Base-by-base conservation (phyloP, 371 early-diverging fungal genomes). In the Funneliformis caledonium region DNA sequence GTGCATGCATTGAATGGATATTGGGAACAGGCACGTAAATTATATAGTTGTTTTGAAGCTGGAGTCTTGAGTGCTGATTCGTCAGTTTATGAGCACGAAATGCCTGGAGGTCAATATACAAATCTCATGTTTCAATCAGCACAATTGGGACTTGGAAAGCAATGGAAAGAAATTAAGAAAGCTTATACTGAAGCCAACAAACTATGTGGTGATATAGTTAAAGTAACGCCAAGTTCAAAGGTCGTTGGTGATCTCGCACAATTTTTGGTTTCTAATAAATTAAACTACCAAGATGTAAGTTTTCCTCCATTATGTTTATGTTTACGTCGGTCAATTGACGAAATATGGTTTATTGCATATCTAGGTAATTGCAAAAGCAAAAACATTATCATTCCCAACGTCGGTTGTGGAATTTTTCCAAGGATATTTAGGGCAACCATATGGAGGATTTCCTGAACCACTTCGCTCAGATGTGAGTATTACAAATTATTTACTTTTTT, bases 91-190 rank as follows among this genome's bases (percentile, higher is more conserved):
- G 89, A 91, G 48, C 96, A 96, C 85, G 97, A 97, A 88, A 97
- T 98, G 97, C 97, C 98, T 67, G 98, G 98, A 73, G 97, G 94
- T 50, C 96, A 98, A 87, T 98, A 97, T 89, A 98, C 98, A 72
- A 98, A 98, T 87, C 85, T 98, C 81, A 91, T 97, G 90, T 98
- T 98, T 94, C 97, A 98, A 87, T 93, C 96, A 50, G 93, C 95
- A 82, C 94, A 94, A 82, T 88, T 97, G 12, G 98, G 98, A 9
- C 88, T 98, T 33, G 98, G 98, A 60, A 90, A 94, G 19, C 92
- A 92, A 81, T 98, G 98, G 98, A 92, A 92, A 83, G 94, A 96
- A 83, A 93, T 98, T 84, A 97, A 97, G 89, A 88, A 88, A 73
- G 96, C 97, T 0, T 98, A 98, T 83, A 86, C 88, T 22, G 94